Conservation (phyloP, 2,329 filamentous ascomycete genomes). For the Gyromitra esculenta region DNA sequence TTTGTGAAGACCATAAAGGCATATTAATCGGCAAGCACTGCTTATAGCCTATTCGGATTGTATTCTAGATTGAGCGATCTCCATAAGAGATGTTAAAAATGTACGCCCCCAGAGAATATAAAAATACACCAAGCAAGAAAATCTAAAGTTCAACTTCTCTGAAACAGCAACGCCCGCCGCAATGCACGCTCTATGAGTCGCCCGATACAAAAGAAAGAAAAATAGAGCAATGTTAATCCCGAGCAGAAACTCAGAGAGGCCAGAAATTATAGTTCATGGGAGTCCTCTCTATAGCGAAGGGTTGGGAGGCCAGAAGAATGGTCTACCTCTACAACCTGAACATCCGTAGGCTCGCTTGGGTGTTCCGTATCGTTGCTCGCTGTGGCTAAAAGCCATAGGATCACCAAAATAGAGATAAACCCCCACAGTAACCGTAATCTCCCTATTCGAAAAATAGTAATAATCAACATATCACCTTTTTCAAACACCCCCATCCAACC, state of each 20-base stretch:
- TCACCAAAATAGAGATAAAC: slow-evolving; percentile 64
- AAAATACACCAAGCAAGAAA: slow-evolving; percentile 9
- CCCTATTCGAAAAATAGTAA: slow-evolving; percentile 56
- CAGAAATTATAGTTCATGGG: slow-evolving; percentile 22
- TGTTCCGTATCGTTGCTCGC: slow-evolving; percentile 39
- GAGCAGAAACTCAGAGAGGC: slow-evolving; percentile 12
- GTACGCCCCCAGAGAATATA: background rate
- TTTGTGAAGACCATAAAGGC: background rate
- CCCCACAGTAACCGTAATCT: slow-evolving; percentile 73
- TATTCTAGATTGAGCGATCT: background rate
- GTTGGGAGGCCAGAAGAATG: slow-evolving; percentile 12
- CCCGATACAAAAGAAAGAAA: slow-evolving; percentile 2
- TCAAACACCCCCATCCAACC: background rate
- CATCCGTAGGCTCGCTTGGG: slow-evolving; percentile 12
- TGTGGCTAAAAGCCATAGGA: slow-evolving; percentile 58
- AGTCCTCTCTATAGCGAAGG: slow-evolving; percentile 7
- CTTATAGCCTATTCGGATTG: background rate
- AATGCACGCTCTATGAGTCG: slow-evolving; percentile 7
- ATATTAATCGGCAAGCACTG: background rate
- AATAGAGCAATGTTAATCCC: slow-evolving; percentile 2
- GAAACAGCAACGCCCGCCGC: slow-evolving; percentile 35
- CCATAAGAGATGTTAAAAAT: background rate
- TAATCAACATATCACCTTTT: background rate
- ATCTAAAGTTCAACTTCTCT: background rate
- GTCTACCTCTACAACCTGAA: slow-evolving; percentile 23